Base-by-base conservation (phyloP, 2,329 filamentous ascomycete species). In the Chaetomiaceae sp. region DNA sequence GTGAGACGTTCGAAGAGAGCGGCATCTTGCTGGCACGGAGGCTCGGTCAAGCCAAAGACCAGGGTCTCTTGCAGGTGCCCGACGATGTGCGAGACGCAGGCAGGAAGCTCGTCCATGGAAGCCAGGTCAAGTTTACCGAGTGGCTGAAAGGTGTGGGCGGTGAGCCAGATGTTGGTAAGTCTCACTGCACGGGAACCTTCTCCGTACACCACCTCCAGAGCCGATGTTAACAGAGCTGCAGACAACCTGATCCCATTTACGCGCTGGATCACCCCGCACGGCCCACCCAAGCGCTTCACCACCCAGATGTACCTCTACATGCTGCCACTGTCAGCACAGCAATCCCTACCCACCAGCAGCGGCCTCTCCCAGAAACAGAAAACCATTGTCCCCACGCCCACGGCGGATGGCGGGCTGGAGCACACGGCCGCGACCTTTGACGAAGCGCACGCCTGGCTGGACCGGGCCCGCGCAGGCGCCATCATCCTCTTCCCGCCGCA, bases 221-320 rank as follows among this genome's bases (percentile, higher is more conserved):
- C 27, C 27, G 14, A 6, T 29, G 27, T 14, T 32, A n/a, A 32
- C 29, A 14, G 29, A 14, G 11, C 7, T n/a, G 39, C 44, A 79
- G 83, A 83, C 2, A 71, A 74, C 30, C 69, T 96, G 3, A 70
- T 87, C 7, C 88, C 90, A 0, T 96, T 95, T 61, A 95, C 90
- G 0, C 79, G 88, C 44, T 97, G 93, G 93, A 75, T 97, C 46
- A 97, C 93, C 2, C 91, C 91, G 0, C 66, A 72, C 0, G 80
- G 78, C 51, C 70, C 84, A 1, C 77, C 81, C 0, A 88, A 83
- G 57, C 78, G 93, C 37, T 98, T 94, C 68, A 88, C 86, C 0
- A 96, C 91, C 1, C 90, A 96, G 62, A 97, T 97, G 91, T 98
- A 97, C 67, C 65, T 97, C 10, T 95, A 95, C 66, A 83, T 94